Conservation (phyloP, 768 basidiomycete genomes). For the Tulasnella sp. region DNA sequence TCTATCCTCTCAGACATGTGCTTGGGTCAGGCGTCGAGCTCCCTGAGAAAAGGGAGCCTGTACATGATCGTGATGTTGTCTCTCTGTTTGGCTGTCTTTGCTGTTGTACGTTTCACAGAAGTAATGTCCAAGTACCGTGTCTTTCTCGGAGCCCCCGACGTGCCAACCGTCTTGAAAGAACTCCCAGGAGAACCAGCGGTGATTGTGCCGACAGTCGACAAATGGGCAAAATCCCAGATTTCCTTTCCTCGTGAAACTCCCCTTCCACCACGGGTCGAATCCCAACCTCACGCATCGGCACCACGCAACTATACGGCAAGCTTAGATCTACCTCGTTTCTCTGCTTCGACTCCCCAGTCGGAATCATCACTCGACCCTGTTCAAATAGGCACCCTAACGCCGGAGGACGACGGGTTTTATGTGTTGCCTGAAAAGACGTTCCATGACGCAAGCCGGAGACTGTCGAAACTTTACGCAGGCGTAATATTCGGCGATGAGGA, state of each 20-base stretch:
- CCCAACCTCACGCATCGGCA: neutral
- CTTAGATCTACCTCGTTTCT: neutral
- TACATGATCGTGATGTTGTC: neutral
- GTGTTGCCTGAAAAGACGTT: conserved; percentile 51
- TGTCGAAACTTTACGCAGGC: conserved; percentile 67
- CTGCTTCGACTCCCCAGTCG: neutral
- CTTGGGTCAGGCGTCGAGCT: neutral
- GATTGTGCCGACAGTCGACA: neutral
- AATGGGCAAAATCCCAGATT: neutral
- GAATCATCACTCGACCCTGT: neutral
- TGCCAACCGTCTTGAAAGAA: neutral
- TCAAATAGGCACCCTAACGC: neutral
- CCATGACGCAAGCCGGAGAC: conserved; percentile 62
- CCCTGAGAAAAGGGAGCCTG: no score
- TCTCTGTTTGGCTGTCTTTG: neutral
- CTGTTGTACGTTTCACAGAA: neutral
- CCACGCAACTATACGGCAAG: neutral
- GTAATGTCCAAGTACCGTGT: conserved; percentile 15
- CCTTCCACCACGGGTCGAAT: neutral
- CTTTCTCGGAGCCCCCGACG: conserved; percentile 12
- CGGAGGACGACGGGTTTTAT: neutral
- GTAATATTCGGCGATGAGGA: conserved; percentile 59
- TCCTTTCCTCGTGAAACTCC: neutral
- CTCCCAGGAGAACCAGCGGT: neutral
- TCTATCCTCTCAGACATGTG: neutral